A percentile compares a stretch with the other conserved stretches of the same genome.
Conservation (phyloP, 768 basidiomycete species). For the Termitomyces heimii region DNA sequence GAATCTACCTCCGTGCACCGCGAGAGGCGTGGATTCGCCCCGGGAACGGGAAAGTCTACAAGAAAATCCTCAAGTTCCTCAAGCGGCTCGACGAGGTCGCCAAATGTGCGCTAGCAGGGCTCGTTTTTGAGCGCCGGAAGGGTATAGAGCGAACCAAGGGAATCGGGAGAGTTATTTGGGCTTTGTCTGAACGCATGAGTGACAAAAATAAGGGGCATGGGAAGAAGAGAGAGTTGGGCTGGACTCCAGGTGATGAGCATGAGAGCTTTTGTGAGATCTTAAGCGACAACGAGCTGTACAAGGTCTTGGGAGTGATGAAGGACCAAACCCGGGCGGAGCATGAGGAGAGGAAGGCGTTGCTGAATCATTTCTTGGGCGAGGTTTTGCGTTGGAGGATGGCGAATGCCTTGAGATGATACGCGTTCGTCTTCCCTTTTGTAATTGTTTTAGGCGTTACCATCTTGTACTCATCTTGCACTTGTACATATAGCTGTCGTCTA, state of each 20-base stretch:
- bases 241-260: neutral
- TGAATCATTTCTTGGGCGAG: neutral
- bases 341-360: neutral
- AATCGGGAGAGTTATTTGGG: neutral
- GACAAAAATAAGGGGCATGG: neutral
- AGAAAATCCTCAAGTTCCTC: neutral
- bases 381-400: neutral
- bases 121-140: neutral
- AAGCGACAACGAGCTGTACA: neutral
- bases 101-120: neutral
- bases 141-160: neutral
- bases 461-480: neutral
- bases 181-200: neutral
- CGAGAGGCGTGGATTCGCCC: neutral
- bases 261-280: neutral
- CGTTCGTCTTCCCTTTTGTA: neutral
- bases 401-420: neutral
- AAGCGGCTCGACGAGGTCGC: neutral
- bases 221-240: neutral
- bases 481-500: neutral
- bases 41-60: neutral
- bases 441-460: neutral
- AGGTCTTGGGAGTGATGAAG: neutral
- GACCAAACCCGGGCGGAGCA: neutral
- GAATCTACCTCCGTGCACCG: neutral